A percentile compares a stretch with the other conserved stretches of the same genome.
These are phyloP conservation scores for Penicillium taxi DNA, from an alignment of 495 filamentous ascomycete species.

Conservation along the genomic window DNA sequence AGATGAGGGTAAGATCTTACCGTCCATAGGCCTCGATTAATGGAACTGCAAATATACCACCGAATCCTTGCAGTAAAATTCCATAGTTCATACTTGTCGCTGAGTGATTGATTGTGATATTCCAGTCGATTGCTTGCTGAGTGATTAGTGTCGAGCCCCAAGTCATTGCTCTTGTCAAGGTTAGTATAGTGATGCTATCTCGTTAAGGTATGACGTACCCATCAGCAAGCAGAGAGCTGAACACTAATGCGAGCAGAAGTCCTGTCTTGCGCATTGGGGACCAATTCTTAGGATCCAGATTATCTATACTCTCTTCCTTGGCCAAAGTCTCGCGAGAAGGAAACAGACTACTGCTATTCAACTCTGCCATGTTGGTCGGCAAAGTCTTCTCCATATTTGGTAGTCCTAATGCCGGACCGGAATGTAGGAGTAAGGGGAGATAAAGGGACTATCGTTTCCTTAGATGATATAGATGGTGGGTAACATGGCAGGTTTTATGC, in stretches of 20 bases:
- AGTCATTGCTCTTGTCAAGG: conserved; percentile 33
- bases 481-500: conserved; percentile 14
- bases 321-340: conserved; percentile 8
- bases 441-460: conserved; percentile 8
- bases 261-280: conserved; percentile 22
- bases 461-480: not conserved
- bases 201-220: conserved; percentile 17
- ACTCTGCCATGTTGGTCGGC: not conserved
- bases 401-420: no score
- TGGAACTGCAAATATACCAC: conserved; percentile 46
- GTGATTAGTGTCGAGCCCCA: conserved; percentile 44
- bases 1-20: conserved; percentile 6
- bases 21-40: conserved; percentile 43
- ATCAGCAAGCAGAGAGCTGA: conserved; percentile 31
- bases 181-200: conserved; percentile 4
- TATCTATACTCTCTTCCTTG: conserved; percentile 11
- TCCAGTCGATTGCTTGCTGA: conserved; percentile 41
- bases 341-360: no score
- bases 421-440: conserved; percentile 8
- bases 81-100: conserved; percentile 42
- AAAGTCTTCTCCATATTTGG: conserved; percentile 14
- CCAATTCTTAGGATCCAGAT: conserved; percentile 23
- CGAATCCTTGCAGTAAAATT: conserved; percentile 46
- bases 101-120: conserved; percentile 34
- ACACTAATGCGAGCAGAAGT: conserved; percentile 31